A percentile compares a stretch with the other conserved stretches of the same genome.
Conservation (phyloP, 164 flowering plant genomes). For the Taxillus chinensis region DNA sequence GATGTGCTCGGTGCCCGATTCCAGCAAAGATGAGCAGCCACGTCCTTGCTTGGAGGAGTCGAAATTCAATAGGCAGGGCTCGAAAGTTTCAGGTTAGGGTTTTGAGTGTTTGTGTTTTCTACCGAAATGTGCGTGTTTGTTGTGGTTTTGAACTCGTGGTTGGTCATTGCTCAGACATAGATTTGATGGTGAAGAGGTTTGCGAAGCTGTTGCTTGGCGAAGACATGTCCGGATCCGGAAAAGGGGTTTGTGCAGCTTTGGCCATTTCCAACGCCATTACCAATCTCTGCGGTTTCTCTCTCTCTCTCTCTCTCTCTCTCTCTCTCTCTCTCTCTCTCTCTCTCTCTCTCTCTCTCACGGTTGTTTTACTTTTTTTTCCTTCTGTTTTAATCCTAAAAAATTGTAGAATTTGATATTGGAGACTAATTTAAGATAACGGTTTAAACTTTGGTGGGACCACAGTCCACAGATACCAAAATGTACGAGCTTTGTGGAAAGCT, state of each 20-base stretch:
- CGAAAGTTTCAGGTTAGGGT: conserved; percentile 27
- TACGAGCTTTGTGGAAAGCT: too few relatives aligned
- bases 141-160: too few relatives aligned
- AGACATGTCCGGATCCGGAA: conserved; percentile 94
- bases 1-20: background rate
- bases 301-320: background rate
- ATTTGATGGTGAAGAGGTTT: conserved; percentile 89
- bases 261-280: conserved; percentile 90
- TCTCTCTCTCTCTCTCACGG: too few relatives aligned
- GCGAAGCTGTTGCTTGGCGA: conserved; percentile 85
- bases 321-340: too few relatives aligned
- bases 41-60: conserved; percentile 19
- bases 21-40: background rate
- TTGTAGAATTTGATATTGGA: background rate
- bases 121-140: too few relatives aligned
- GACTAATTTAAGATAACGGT: too few relatives aligned
- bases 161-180: conserved; percentile 34
- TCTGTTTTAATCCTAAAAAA: background rate
- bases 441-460: too few relatives aligned
- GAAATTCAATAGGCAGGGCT: conserved; percentile 22
- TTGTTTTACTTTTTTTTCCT: background rate
- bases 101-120: conserved; percentile 1
- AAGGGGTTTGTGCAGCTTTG: conserved; percentile 83
- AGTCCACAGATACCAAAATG: too few relatives aligned
- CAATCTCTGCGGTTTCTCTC: conserved; percentile 63